A percentile compares a stretch with the other conserved stretches of the same genome.
These are phyloP conservation scores for Backusella liffmaniae DNA, from an alignment of 192 early-diverging fungal genomes.

Conservation along the genomic window DNA sequence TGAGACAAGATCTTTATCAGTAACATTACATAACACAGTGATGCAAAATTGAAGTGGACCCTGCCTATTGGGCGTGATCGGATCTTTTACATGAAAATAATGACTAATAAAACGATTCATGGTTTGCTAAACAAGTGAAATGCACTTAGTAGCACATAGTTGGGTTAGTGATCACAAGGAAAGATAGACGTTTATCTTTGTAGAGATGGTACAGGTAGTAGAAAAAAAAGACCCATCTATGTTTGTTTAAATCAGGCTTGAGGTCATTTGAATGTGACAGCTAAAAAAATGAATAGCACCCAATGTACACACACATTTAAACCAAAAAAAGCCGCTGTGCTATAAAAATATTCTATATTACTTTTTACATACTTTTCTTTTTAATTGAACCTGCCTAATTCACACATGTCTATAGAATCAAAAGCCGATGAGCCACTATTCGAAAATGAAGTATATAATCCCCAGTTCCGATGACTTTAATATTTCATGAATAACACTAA, in stretches of 20 bases:
- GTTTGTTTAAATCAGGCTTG: neutral
- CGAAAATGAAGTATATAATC: slow-evolving; percentile 8
- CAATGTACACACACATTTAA: neutral
- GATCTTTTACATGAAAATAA: neutral
- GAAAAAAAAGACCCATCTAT: neutral
- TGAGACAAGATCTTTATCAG: neutral
- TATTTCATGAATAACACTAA: neutral
- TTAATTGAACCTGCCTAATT: slow-evolving; percentile 1
- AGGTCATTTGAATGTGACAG: neutral
- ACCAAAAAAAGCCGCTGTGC: neutral
- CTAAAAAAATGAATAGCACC: neutral
- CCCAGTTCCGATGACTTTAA: neutral
- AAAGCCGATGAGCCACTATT: neutral
- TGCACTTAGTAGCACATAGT: neutral
- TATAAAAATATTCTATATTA: neutral
- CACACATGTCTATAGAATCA: slow-evolving; percentile 10
- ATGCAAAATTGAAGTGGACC: neutral
- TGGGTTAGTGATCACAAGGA: neutral
- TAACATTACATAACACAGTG: neutral
- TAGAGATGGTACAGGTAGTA: neutral
- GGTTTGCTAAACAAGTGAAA: neutral
- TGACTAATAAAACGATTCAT: too few relatives aligned
- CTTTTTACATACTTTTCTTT: neutral
- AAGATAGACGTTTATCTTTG: neutral
- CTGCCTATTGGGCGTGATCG: neutral